These are phyloP conservation scores for Graphilbum fragrans DNA, from an alignment of 2,329 filamentous ascomycete species.

Conservation along the genomic window DNA sequence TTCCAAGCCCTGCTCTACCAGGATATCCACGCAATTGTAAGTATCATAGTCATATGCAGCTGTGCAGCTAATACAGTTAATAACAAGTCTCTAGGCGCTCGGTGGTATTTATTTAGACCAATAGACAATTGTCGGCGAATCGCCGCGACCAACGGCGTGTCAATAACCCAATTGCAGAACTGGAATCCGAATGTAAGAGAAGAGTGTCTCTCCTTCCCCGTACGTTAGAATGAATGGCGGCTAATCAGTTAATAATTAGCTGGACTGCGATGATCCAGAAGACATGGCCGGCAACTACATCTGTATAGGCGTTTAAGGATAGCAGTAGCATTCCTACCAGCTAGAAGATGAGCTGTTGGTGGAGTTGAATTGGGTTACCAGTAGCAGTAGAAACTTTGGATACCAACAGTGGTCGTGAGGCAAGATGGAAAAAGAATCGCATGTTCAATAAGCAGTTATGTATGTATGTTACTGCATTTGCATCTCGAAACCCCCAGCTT, in stretches of 20 bases:
- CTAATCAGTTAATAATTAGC: background rate
- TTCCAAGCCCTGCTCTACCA: constrained; percentile 1
- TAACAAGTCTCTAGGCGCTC: background rate
- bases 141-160: constrained; percentile 1
- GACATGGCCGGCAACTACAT: constrained; percentile 7
- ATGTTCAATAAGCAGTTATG: no score
- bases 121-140: constrained; percentile 5
- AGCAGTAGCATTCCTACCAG: no score
- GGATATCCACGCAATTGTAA: constrained; percentile 3
- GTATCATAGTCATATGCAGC: no score
- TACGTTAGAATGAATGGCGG: background rate
- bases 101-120: background rate
- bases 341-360: no score
- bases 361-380: no score
- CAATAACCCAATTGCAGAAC: background rate
- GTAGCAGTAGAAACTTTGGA: no score
- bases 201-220: background rate
- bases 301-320: constrained; percentile 3
- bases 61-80: background rate
- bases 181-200: constrained; percentile 6
- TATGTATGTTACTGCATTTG: no score
- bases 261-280: constrained; percentile 7
- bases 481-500: no score
- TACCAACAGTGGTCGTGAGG: no score
- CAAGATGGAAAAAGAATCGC: no score